phyloP scores from a whole-genome alignment of 73 alveolate genomes.

The Tetrahymena malaccensis region DNA sequence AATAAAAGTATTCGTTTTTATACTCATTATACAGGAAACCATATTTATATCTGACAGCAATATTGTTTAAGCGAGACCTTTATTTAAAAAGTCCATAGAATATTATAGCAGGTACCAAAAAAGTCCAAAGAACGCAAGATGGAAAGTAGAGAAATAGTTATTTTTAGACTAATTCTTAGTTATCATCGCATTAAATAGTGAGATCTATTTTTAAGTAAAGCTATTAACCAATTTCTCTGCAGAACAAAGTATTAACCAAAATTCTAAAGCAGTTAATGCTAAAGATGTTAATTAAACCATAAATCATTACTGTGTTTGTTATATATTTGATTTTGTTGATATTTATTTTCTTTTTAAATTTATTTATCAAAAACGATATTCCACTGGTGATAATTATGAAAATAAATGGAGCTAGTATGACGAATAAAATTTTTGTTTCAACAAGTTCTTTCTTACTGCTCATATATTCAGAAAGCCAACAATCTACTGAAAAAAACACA shows the following conservation, averaged over 20 bases:
- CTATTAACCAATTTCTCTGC: not conserved
- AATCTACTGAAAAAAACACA: not conserved
- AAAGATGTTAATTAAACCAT: not conserved
- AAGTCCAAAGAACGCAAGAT: not conserved
- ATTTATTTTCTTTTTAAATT: not conserved
- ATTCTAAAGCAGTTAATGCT: not conserved
- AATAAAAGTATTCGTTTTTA: conserved; percentile 45
- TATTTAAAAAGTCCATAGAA: not conserved
- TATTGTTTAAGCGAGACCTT: not conserved
- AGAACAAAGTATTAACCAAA: not conserved
- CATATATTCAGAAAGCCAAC: not conserved
- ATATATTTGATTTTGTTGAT: not conserved
- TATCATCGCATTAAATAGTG: not conserved
- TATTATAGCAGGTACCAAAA: not conserved
- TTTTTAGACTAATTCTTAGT: not conserved
- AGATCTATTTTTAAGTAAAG: not conserved
- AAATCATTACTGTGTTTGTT: not conserved
- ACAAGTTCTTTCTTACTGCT: not conserved
- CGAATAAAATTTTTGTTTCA: not conserved
- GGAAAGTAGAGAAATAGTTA: not conserved
- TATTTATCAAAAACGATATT: not conserved
- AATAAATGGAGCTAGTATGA: not conserved
- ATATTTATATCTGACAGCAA: conserved; percentile 37
- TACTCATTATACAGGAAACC: conserved; percentile 64
- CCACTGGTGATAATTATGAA: not conserved